Conservation (phyloP, 208 protist species). For the Leishmania gerbilli region DNA sequence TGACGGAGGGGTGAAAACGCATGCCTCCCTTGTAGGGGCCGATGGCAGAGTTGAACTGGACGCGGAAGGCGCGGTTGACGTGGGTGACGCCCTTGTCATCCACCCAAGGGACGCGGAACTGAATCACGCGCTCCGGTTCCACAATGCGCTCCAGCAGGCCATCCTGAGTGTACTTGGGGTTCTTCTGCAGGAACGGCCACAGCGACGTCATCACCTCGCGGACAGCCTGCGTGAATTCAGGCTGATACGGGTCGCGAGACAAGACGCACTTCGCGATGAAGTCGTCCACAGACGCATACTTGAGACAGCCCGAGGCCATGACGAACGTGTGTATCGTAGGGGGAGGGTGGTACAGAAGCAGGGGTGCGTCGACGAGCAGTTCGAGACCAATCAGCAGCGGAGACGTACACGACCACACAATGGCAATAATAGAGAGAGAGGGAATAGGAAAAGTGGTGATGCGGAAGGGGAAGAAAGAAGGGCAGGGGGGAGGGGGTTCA, state of each 20-base stretch:
- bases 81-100: constrained; percentile 85
- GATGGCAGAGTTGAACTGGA: constrained; percentile 93
- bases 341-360: neutral
- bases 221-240: constrained; percentile 92
- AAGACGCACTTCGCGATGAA: constrained; percentile 56
- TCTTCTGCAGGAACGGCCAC: constrained; percentile 78
- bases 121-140: constrained; percentile 90
- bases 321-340: neutral
- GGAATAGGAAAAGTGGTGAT: neutral
- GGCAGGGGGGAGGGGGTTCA: neutral
- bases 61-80: constrained; percentile 92
- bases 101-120: constrained; percentile 94
- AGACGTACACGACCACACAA: neutral
- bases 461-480: neutral
- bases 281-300: constrained; percentile 55
- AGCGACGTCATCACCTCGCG: constrained; percentile 87
- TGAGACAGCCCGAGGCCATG: constrained; percentile 7
- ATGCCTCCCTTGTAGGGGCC: constrained; percentile 96
- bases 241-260: constrained; percentile 73
- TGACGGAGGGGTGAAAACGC: constrained; percentile 85
- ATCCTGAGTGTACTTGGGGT: constrained; percentile 74
- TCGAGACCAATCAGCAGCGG: neutral
- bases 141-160: constrained; percentile 82
- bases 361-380: neutral
- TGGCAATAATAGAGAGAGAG: neutral